phyloP scores from a whole-genome alignment of 257 asterid species.

The Paraleonurus japonicus region DNA sequence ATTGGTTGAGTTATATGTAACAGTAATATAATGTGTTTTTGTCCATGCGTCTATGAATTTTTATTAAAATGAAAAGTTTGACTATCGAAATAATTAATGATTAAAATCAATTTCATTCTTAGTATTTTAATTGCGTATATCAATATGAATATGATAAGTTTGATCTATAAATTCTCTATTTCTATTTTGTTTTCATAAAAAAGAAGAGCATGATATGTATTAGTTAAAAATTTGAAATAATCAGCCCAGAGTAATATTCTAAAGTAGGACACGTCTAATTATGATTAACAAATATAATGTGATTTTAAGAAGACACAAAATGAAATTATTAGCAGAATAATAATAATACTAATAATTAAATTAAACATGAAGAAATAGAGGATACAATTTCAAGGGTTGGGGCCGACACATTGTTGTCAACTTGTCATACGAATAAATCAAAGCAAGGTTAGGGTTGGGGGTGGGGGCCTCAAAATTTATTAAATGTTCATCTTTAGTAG shows the following conservation, averaged over 20 bases:
- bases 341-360: no score
- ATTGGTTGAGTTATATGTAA: no score
- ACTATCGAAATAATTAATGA: no score
- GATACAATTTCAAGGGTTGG: constrained; percentile 24
- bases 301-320: neutral
- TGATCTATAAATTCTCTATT: no score
- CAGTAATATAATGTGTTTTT: no score
- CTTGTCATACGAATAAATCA: neutral
- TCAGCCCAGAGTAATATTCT: neutral
- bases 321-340: neutral
- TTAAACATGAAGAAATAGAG: neutral
- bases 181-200: neutral
- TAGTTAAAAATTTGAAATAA: no score
- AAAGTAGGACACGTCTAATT: neutral
- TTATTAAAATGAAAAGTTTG: no score
- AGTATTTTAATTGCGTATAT: no score
- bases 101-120: no score
- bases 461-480: constrained; percentile 12
- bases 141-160: no score
- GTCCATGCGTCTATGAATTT: no score
- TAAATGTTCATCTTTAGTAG: neutral
- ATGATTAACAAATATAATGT: neutral
- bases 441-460: constrained; percentile 16
- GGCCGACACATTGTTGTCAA: constrained; percentile 2
- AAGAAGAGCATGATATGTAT: neutral